A percentile compares a stretch with the other conserved stretches of the same genome.
Evolutionary conservation across 768 basidiomycete species (phyloP).

Genomic region (Hortiboletus campestris): DNA sequence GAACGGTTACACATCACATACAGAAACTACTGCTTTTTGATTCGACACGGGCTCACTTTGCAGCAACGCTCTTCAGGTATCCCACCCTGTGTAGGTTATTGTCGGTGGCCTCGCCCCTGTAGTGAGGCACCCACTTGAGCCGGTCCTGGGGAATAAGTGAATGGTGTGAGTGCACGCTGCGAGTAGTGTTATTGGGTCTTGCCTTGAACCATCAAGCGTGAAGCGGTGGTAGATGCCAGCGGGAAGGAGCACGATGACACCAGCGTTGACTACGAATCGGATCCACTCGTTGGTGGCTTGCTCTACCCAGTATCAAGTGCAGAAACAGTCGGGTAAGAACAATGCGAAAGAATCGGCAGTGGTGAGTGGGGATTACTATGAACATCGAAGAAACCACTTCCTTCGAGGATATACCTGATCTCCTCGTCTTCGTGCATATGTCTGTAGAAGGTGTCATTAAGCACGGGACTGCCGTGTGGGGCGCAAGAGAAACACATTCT

Average conservation of each 20-base stretch:
- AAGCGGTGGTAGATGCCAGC: constrained; percentile 94
- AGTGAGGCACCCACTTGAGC: constrained; percentile 85
- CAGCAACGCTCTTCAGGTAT: constrained; percentile 50
- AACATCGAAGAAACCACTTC: constrained; percentile 89
- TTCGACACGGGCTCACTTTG: constrained; percentile 19
- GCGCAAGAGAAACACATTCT: constrained; percentile 46
- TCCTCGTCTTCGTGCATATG: constrained; percentile 97
- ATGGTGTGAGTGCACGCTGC: not conserved
- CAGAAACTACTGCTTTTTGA: not conserved
- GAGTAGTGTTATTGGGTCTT: constrained; percentile 3
- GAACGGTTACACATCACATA: not conserved
- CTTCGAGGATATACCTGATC: constrained; percentile 82
- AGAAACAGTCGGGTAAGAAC: not conserved
- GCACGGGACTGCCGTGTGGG: not conserved
- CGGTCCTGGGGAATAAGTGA: constrained; percentile 59
- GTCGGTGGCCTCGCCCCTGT: constrained; percentile 62
- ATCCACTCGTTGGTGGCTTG: constrained; percentile 73
- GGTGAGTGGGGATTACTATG: constrained; percentile 52
- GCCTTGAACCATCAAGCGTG: constrained; percentile 90
- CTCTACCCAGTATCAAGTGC: constrained; percentile 42
- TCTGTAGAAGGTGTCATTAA: constrained; percentile 40
- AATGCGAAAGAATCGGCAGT: too few relatives aligned
- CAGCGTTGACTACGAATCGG: constrained; percentile 67
- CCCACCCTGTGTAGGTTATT: constrained; percentile 56
- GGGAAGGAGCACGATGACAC: constrained; percentile 84